phyloP scores from a whole-genome alignment of 2,329 filamentous ascomycete genomes.

The Exophiala sp. region DNA sequence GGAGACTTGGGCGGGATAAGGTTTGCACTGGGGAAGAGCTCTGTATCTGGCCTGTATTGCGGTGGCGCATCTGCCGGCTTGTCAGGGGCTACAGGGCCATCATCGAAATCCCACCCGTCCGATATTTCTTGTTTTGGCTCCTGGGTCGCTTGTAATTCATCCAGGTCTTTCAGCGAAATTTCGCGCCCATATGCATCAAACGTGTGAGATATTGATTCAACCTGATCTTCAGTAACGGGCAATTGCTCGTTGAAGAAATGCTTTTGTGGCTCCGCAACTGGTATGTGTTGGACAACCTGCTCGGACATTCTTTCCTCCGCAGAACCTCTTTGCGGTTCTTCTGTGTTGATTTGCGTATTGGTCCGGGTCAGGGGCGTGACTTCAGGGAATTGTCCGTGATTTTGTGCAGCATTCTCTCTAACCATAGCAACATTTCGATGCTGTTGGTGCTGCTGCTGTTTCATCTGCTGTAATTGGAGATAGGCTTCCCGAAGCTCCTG shows the following conservation, averaged over 20 bases:
- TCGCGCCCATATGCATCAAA: conserved; percentile 55
- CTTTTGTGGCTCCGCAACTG: conserved; percentile 49
- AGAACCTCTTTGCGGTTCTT: conserved; percentile 35
- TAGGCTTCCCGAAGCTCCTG: conserved; percentile 56
- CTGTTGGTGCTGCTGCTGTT: conserved; percentile 44
- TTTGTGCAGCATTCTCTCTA: conserved; percentile 52
- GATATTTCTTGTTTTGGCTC: conserved; percentile 44
- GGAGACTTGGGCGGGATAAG: conserved; percentile 76
- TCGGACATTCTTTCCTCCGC: conserved; percentile 39
- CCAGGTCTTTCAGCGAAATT: conserved; percentile 42
- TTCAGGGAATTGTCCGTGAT: conserved; percentile 49
- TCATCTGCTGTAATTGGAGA: conserved; percentile 45
- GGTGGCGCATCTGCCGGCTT: conserved; percentile 43
- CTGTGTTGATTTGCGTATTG: conserved; percentile 41
- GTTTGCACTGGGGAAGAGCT: conserved; percentile 76
- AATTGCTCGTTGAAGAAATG: conserved; percentile 37
- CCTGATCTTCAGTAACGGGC: conserved; percentile 47
- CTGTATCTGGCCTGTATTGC: conserved; percentile 70
- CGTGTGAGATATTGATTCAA: conserved; percentile 53
- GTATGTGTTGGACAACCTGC: conserved; percentile 45
- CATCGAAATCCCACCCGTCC: conserved; percentile 92
- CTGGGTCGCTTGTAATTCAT: conserved; percentile 38
- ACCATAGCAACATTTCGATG: conserved; percentile 44
- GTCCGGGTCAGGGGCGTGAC: conserved; percentile 37
- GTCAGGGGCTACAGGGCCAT: conserved; percentile 53